These are phyloP conservation scores for Ceratobasidium sp. DNA, from an alignment of 1,284 basidiomycete genomes.

Conservation along the genomic window DNA sequence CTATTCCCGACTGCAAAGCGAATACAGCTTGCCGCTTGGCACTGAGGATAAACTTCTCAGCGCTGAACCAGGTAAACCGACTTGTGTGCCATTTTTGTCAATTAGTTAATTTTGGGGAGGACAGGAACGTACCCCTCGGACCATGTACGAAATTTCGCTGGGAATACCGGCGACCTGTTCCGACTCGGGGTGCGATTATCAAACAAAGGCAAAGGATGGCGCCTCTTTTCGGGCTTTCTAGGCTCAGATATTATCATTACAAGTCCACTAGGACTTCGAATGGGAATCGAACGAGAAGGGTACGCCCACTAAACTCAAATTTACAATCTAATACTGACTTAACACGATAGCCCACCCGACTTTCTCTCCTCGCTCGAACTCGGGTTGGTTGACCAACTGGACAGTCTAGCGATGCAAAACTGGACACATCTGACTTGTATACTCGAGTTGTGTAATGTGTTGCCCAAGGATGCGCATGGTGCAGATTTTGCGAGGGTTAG, in stretches of 20 bases:
- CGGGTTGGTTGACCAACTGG: conserved; percentile 92
- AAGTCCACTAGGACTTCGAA: conserved; percentile 90
- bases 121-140: conserved; percentile 85
- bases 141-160: conserved; percentile 93
- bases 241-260: conserved; percentile 93
- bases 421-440: conserved; percentile 83
- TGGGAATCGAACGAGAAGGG: conserved; percentile 96
- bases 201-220: conserved; percentile 79
- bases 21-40: conserved; percentile 86
- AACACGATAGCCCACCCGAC: conserved; percentile 75
- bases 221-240: conserved; percentile 91
- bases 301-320: conserved; percentile 59
- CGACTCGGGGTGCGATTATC: conserved; percentile 93
- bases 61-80: conserved; percentile 63
- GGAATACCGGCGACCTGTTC: conserved; percentile 98
- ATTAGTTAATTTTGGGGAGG: conserved; percentile 42
- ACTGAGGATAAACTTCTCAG: conserved; percentile 85
- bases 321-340: conserved; percentile 49
- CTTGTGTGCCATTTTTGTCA: background rate
- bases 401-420: conserved; percentile 97
- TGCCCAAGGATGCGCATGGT: conserved; percentile 93
- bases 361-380: conserved; percentile 95
- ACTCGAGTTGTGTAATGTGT: conserved; percentile 66
- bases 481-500: conserved; percentile 97
- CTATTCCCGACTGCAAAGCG: conserved; percentile 81